Conservation (phyloP, 2,329 filamentous ascomycete genomes). For the Cadophora gregata region DNA sequence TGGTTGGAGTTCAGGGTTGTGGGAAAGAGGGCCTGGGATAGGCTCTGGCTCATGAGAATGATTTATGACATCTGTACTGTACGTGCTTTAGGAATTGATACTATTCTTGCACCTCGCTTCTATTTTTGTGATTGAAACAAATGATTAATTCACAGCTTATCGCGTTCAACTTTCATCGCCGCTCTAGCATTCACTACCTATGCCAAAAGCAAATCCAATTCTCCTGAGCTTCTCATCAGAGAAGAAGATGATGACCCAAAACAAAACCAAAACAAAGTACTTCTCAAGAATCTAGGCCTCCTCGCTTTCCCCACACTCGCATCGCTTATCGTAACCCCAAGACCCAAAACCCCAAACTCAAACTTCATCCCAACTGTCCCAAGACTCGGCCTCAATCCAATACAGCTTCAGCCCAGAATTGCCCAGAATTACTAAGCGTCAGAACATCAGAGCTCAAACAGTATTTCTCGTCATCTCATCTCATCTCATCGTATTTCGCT, state of each 20-base stretch:
- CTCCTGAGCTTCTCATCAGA: too few species aligned
- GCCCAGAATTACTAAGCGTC: too few species aligned
- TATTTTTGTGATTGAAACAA: background rate
- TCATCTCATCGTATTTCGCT: background rate
- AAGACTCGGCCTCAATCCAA: background rate
- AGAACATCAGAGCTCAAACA: background rate
- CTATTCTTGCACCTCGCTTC: background rate
- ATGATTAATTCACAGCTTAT: background rate
- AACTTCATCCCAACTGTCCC: background rate
- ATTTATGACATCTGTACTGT: background rate
- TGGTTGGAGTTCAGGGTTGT: slow-evolving; percentile 4
- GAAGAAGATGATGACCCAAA: background rate
- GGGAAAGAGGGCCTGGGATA: background rate
- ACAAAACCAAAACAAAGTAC: background rate
- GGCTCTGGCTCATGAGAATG: background rate
- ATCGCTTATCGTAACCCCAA: background rate
- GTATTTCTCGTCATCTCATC: background rate
- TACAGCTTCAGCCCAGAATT: background rate
- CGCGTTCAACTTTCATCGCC: background rate
- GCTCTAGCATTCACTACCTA: background rate
- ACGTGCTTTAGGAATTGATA: background rate
- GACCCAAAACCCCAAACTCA: background rate
- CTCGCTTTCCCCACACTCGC: background rate
- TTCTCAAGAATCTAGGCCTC: background rate
- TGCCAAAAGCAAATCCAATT: background rate